Evolutionary conservation across 192 early-diverging fungal species (phyloP).

Genomic region (Gorgonomyces haynaldii): DNA sequence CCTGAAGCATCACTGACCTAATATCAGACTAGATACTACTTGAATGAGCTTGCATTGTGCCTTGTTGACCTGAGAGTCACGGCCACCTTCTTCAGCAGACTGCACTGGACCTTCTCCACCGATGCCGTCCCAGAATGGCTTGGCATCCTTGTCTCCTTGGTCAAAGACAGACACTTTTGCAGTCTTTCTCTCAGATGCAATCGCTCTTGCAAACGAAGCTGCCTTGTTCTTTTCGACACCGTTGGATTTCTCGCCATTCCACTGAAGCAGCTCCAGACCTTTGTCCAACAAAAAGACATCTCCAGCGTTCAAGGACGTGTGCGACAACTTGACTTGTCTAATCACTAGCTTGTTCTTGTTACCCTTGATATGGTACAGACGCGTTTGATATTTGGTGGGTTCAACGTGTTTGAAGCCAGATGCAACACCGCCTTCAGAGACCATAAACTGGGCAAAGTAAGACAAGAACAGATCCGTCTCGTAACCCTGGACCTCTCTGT

Average conservation of each 20-base stretch:
- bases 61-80: conserved; percentile 6
- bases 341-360: conserved; percentile 34
- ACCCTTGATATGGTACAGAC: conserved; percentile 42
- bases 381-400: conserved; percentile 22
- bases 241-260: conserved; percentile 50
- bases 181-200: conserved; percentile 52
- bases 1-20: conserved; percentile 16
- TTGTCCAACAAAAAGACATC: conserved; percentile 69
- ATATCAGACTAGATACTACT: conserved; percentile 39
- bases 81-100: conserved; percentile 17
- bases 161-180: conserved; percentile 51
- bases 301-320: conserved; percentile 46
- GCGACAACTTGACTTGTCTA: conserved; percentile 42
- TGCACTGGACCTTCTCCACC: conserved; percentile 51
- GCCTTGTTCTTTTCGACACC: conserved; percentile 63
- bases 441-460: conserved; percentile 49
- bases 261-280: conserved; percentile 55
- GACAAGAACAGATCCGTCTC: conserved; percentile 57
- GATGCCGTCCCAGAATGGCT: conserved; percentile 46
- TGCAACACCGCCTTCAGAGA: conserved; percentile 54
- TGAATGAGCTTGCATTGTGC: conserved; percentile 1
- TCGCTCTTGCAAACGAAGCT: conserved; percentile 46
- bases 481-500: conserved; percentile 63
- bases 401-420: conserved; percentile 64
- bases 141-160: conserved; percentile 42